Base-by-base conservation (phyloP, 768 basidiomycete genomes). In the Trametes gibbosa region DNA sequence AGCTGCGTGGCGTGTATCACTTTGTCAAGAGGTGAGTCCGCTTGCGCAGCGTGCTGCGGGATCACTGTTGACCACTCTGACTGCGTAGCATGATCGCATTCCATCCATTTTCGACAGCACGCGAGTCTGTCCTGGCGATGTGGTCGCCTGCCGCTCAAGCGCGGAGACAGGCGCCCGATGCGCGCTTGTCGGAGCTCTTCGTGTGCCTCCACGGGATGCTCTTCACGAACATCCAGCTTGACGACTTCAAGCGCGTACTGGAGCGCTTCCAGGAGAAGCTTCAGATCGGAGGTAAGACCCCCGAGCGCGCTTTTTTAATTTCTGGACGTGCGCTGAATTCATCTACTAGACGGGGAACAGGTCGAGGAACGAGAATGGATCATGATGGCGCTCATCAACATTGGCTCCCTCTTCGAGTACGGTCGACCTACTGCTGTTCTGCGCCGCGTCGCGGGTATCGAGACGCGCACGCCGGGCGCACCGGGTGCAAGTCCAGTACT, bases 201-300 rank as follows among this genome's bases (percentile, higher is more conserved):
- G 84, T 98, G 32, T 83, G 93, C 12, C 77, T 99, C 0, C 97
- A 98, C 59, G 95, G 97, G 25, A 95, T 98, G 94, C 80, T 99
- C 1, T 98, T 98, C 75, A 98, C 97, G 14, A 88, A 90, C 63
- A 93, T 97, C 63, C 83, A 95, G 63, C 84, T 99, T 25, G 97
- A 99, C 71, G 90, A 95, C 70, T 98, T 98, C 69, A 75, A 82
- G 42, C 79, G 86, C 13, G 87, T 87, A 0, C 82, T 95, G 24
- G 89, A 87, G 0, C 87, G 93, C 19, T 90, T 95, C 70, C 80
- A 94, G 53, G 95, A 96, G 71, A 87, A 91, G 40, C 81, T 96
- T 2, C 81, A 86, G 52, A 87, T 95, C 57, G 92, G 95, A 63
- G 70, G 68, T 70, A 24, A 39, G 66, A 34, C 13, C 9, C 16